Percentiles rank a stretch among this genome's conserved stretches.
Conservation (phyloP, 2,329 filamentous ascomycete species). For the Aspergillus quadricinctus region DNA sequence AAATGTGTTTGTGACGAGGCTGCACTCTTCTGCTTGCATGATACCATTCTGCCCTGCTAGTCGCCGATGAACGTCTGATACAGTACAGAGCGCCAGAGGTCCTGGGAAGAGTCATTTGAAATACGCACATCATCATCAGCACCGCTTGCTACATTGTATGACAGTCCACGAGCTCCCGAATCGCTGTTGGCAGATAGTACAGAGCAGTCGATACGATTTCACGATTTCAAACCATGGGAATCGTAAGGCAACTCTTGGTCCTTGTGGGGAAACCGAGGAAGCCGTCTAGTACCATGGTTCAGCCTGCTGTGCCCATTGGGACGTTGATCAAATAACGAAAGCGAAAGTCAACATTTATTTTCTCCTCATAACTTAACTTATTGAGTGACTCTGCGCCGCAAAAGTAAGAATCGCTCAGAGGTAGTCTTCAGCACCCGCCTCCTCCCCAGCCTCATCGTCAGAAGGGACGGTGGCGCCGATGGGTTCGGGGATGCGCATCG, state of each 20-base stretch:
- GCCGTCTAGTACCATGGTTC: not conserved
- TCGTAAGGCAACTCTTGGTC: not conserved
- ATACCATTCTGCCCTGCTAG: not conserved
- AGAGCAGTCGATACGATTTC: not conserved
- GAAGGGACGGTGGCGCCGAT: conserved; percentile 7
- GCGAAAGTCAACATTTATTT: not conserved
- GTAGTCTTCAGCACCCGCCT: conserved; percentile 17
- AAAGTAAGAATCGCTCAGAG: conserved; percentile 1
- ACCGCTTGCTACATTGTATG: not conserved
- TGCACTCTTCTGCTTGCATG: not conserved
- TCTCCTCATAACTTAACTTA: not conserved
- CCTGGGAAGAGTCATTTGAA: not conserved
- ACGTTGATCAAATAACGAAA: not conserved
- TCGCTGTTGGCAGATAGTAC: not conserved
- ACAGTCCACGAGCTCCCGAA: not conserved
- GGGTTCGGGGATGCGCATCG: conserved; percentile 17
- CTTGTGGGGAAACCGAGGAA: not conserved
- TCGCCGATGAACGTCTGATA: not conserved
- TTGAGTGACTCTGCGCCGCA: not conserved
- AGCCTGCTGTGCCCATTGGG: not conserved
- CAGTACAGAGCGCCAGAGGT: not conserved
- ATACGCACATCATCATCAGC: not conserved
- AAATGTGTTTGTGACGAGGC: not conserved
- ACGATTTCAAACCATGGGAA: not conserved
- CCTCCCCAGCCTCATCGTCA: conserved; percentile 20